Evolutionary conservation across 768 basidiomycete species (phyloP).

Genomic region (Rhodosporidiobolus odoratus): DNA sequence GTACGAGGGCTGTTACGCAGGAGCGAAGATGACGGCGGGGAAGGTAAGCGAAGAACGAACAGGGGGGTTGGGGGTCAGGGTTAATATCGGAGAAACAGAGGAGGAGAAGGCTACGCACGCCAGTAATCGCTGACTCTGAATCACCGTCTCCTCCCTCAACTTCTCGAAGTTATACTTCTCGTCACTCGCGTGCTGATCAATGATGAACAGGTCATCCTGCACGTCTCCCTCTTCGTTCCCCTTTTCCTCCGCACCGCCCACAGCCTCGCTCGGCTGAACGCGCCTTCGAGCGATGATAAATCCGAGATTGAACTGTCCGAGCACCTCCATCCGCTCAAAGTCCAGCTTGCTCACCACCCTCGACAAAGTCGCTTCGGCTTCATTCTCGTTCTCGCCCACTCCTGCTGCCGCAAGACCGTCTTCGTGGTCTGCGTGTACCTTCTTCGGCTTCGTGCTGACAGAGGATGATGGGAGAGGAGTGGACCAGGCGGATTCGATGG

Average conservation of each 20-base stretch:
- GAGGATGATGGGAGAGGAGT: neutral
- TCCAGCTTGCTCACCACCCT: constrained; percentile 82
- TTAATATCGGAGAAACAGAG: neutral
- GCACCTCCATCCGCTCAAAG: constrained; percentile 71
- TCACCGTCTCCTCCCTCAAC: constrained; percentile 79
- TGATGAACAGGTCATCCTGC: constrained; percentile 79
- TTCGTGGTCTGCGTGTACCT: too few relatives aligned
- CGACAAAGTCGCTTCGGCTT: constrained; percentile 63
- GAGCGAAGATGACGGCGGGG: neutral
- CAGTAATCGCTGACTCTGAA: constrained; percentile 78
- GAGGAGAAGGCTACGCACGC: constrained; percentile 53
- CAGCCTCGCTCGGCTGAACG: constrained; percentile 3
- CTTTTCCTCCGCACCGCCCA: neutral
- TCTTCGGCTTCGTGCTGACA: neutral
- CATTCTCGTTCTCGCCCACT: constrained; percentile 41
- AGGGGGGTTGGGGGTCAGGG: too few relatives aligned
- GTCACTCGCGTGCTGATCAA: constrained; percentile 95
- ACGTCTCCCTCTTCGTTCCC: constrained; percentile 6
- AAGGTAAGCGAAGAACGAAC: neutral
- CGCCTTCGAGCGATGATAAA: constrained; percentile 79
- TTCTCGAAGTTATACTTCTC: constrained; percentile 99
- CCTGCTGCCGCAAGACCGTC: constrained; percentile 19
- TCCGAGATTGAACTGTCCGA: constrained; percentile 93
- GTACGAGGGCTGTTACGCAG: constrained; percentile 58
- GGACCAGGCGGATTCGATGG: constrained; percentile 16